Conservation (phyloP, 805 yeast genomes). For the Osmozyma mogii region DNA sequence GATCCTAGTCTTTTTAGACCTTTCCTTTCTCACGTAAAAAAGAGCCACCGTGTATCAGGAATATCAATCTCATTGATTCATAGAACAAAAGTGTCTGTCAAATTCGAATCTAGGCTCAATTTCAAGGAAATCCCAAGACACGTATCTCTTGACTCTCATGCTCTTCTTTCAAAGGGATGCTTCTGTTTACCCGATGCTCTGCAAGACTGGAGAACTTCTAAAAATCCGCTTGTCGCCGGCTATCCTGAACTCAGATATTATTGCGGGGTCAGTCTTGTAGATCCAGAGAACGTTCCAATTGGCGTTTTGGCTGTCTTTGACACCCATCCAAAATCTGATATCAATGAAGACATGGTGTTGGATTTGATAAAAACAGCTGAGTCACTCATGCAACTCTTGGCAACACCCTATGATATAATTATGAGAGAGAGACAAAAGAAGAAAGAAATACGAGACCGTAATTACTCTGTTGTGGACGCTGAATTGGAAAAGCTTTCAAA, state of each 20-base stretch:
- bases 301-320: slow-evolving; percentile 60
- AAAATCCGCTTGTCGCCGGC: slow-evolving; percentile 58
- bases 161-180: slow-evolving; percentile 49
- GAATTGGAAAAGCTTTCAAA: slow-evolving; percentile 25
- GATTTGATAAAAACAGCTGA: slow-evolving; percentile 30
- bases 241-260: slow-evolving; percentile 55
- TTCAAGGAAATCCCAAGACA: slow-evolving; percentile 45
- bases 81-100: slow-evolving; percentile 39
- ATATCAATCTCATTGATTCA: slow-evolving; percentile 54
- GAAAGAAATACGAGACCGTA: slow-evolving; percentile 4
- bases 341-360: slow-evolving; percentile 27
- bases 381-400: slow-evolving; percentile 36
- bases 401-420: slow-evolving; percentile 20
- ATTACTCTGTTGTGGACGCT: slow-evolving; percentile 5
- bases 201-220: slow-evolving; percentile 60
- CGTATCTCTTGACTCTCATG: slow-evolving; percentile 61
- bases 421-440: slow-evolving; percentile 3
- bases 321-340: slow-evolving; percentile 27
- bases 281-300: slow-evolving; percentile 30
- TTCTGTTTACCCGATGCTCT: slow-evolving; percentile 53
- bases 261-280: slow-evolving; percentile 52
- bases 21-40: slow-evolving; percentile 30
- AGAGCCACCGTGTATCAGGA: slow-evolving; percentile 39
- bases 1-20: slow-evolving; percentile 31
- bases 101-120: slow-evolving; percentile 41